Evolutionary conservation across 208 protist genomes (phyloP).

Genomic region (Leishmania major): DNA sequence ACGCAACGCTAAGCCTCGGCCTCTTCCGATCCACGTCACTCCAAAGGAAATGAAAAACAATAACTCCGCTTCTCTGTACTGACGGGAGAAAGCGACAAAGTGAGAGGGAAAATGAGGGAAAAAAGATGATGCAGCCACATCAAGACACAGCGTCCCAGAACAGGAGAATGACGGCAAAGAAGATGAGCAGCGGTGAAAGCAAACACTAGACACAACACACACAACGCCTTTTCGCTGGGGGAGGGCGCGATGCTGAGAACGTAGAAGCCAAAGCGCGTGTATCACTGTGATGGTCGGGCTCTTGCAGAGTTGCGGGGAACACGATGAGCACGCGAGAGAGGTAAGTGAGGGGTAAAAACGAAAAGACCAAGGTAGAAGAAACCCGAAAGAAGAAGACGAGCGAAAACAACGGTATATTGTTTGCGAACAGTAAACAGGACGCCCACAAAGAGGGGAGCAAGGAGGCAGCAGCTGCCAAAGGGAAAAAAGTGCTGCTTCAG

Average conservation of each 20-base stretch:
- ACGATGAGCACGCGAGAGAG: neutral
- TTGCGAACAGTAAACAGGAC: neutral
- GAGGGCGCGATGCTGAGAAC: neutral
- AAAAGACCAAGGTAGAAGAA: slow-evolving; percentile 12
- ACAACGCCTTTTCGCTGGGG: neutral
- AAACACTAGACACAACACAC: neutral
- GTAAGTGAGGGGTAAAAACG: neutral
- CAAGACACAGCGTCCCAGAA: neutral
- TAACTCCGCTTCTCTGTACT: neutral
- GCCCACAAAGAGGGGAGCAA: neutral
- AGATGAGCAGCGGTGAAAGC: slow-evolving; percentile 5
- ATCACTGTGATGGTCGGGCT: neutral
- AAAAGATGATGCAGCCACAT: neutral
- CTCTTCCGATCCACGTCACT: neutral
- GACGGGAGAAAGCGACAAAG: neutral
- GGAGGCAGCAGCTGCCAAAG: neutral
- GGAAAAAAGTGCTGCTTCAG: neutral
- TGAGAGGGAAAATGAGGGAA: neutral
- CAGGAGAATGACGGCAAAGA: neutral
- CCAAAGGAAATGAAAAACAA: neutral
- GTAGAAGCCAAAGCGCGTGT: neutral
- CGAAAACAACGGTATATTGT: neutral
- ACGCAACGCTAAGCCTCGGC: neutral
- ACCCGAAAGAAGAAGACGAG: neutral
- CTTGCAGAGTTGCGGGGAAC: neutral